Evolutionary conservation across 148 eudicot genomes (phyloP), one percentile per base, ranked within the genome.

Genomic region (Rhododendron kiyosumense): DNA sequence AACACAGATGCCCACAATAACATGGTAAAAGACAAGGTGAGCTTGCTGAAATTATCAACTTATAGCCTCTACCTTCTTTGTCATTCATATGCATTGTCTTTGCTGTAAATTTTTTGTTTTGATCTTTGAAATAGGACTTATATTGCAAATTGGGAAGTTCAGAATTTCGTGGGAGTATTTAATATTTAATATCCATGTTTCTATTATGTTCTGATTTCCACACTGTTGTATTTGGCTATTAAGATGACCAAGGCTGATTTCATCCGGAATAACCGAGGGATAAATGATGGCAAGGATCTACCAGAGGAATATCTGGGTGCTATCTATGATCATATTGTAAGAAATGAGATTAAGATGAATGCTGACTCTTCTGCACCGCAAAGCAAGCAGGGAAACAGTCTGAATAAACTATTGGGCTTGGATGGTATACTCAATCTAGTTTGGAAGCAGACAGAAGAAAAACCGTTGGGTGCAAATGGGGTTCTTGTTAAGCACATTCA

Each of bases 11-110:
- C 98, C 87, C 99, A 97, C 87, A 97, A 97, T 89, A 92, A 17
- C 86, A 97, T 94, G 99, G 99, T 97, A 54, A 97, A 97, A 83
- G 98, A 97, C 85, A 97, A 97, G 99, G 99, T 94, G 85, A 88
- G 93, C 84, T 86, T 87, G 45, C 59, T 85, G 41, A 34, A 45
- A 32, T 59, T 38, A 17, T 76, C 18, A 3, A 9, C 49, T 14
- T 36, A 17, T 24, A 7, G 51, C 13, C 81, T 81, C 75, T 22
- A 78, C 28, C 12, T 73, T 8, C n/a, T 54, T 57, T 57, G 32
- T 75, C 78, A 79, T 61, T 79, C 63, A 63, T 18, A 65, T 59
- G 43, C 38, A 20, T 75, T 30, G 41, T 79, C 43, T 81, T 36
- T 81, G 43, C n/a, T 36, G 30, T 82, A 59, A 41, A 10, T 65